Base-by-base conservation (phyloP, 768 basidiomycete species). In the Paxillus ammoniavirescens region DNA sequence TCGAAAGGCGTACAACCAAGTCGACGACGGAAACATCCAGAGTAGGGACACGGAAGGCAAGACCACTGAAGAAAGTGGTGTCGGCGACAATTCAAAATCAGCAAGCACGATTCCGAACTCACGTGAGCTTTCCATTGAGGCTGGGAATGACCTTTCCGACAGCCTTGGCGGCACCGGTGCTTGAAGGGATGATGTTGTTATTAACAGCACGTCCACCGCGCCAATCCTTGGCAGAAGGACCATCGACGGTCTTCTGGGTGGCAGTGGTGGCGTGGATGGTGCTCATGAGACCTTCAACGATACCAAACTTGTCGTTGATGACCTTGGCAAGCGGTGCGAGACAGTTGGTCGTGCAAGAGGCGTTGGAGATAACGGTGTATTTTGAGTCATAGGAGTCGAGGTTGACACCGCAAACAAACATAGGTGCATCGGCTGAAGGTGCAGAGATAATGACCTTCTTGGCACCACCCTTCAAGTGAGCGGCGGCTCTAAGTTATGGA, bases 381-480 rank as follows among this genome's bases (percentile, higher is more conserved):
- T 88, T 86, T 63, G 93, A 73, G 73, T 97, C 86, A 75, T 99
- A 98, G 38, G 77, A 61, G 57, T 97, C 93, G 60, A 97, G 84
- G 80, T 99, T 98, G 74, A 98, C 96, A 80, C 91, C 93, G 63
- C 81, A 82, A 49, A 95, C 93, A 73, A 84, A 94, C 93, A 95
- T 95, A 63, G 93, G 93, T 6, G 93, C 93, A 70, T 95, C 92
- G 31, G 92, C 82, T n/a, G 96, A 98, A 62, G 96, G 96, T 44
- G 96, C 96, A 61, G 95, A 96, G 83, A 99, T 98, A 78, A 99
- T 81, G 71, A 99, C 96, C 82, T 98, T 99, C 87, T 98, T 98
- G 69, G 96, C 96, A 72, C 96, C 96, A 64, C 96, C 96, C 77
- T 95, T 93, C 76, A 99, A 79, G 78, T 99, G 96, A 62, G 84